Evolutionary conservation across 345 rosid species (phyloP).

Genomic region (Lepidium africanum): DNA sequence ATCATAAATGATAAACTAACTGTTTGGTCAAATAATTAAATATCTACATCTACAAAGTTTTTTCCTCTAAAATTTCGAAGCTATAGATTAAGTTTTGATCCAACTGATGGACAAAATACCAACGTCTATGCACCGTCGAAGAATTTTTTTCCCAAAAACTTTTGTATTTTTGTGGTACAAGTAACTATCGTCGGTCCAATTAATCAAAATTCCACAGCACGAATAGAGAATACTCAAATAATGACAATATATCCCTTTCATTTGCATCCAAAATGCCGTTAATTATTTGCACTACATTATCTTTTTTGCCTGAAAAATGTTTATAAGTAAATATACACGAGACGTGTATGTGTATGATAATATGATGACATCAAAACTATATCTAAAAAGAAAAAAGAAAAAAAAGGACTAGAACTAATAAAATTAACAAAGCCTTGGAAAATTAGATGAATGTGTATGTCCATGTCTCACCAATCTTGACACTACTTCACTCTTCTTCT

Average conservation of each 20-base stretch:
- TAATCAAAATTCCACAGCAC: neutral
- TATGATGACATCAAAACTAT: neutral
- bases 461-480: slow-evolving; percentile 38
- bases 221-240: neutral
- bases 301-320: neutral
- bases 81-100: too few species aligned
- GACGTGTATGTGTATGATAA: neutral
- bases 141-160: neutral
- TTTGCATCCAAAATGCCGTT: neutral
- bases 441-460: slow-evolving; percentile 15
- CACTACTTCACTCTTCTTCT: slow-evolving; percentile 53
- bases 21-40: too few species aligned
- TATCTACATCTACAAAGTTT: too few species aligned
- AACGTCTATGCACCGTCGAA: neutral
- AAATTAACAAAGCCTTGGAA: slow-evolving; percentile 54
- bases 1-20: too few species aligned
- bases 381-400: neutral
- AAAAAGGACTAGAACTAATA: neutral
- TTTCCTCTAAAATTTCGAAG: too few species aligned
- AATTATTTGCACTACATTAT: slow-evolving; percentile 1
- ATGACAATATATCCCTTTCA: neutral
- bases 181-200: neutral
- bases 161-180: neutral
- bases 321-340: neutral
- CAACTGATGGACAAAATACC: too few species aligned